Conservation (phyloP, 352 stramenopile genomes). For the Phytophthora citricola region DNA sequence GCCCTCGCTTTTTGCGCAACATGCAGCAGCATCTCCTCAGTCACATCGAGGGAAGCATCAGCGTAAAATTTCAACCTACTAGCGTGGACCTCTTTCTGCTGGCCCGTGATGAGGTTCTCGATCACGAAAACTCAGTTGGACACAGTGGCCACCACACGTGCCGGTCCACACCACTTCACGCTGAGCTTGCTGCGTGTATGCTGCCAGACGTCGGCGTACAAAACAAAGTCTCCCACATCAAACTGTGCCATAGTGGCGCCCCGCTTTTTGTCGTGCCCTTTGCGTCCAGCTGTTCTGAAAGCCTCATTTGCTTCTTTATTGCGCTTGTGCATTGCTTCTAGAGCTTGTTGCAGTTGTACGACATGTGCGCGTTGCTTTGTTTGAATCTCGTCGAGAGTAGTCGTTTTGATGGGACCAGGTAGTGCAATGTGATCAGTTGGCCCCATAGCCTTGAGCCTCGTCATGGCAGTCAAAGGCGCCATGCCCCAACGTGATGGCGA, state of each 20-base stretch:
- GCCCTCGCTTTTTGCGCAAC: background rate
- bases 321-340: background rate
- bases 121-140: background rate
- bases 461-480: conserved; percentile 10
- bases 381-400: background rate
- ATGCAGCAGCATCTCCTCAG: background rate
- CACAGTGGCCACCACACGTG: background rate
- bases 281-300: background rate
- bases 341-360: background rate
- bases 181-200: background rate
- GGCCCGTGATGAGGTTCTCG: background rate
- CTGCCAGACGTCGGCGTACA: background rate
- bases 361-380: background rate
- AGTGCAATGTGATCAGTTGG: background rate
- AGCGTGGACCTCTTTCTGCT: background rate
- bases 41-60: background rate
- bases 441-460: background rate
- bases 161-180: background rate
- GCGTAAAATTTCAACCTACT: background rate
- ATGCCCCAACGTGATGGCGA: conserved; percentile 25
- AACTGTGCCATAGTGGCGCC: background rate
- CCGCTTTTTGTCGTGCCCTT: background rate
- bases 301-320: background rate
- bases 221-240: background rate
- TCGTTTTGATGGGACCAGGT: background rate